Percentiles rank a stretch among this genome's conserved stretches.
Evolutionary conservation across 2,329 filamentous ascomycete genomes (phyloP).

Genomic region (Podosphaera fusca): DNA sequence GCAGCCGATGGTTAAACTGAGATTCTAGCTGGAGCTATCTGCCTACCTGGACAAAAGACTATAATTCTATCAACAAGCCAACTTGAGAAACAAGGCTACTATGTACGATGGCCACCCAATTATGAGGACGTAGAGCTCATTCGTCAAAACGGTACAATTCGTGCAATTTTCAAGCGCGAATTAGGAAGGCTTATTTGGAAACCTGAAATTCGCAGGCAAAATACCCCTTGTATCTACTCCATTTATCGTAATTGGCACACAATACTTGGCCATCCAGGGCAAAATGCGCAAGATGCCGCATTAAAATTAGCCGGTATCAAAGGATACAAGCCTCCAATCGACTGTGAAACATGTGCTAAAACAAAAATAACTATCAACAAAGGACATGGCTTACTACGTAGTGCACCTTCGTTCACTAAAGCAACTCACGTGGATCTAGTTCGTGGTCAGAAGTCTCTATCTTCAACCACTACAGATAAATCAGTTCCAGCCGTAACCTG

Average conservation of each 20-base stretch:
- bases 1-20: too few species aligned
- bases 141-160: neutral
- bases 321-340: neutral
- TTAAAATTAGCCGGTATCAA: neutral
- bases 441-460: too few species aligned
- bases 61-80: too few species aligned
- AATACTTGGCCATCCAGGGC: neutral
- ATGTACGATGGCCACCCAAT: neutral
- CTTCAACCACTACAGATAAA: too few species aligned
- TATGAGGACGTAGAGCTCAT: neutral
- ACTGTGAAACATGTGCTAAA: too few species aligned
- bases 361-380: too few species aligned
- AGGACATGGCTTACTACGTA: too few species aligned
- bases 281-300: neutral
- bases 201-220: neutral
- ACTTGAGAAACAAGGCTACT: neutral
- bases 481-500: too few species aligned
- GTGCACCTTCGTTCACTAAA: too few species aligned
- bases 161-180: neutral
- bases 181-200: neutral
- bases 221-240: neutral
- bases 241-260: neutral
- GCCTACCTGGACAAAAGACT: too few species aligned
- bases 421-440: too few species aligned
- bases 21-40: too few species aligned